Evolutionary conservation across 2,329 filamentous ascomycete genomes (phyloP), one percentile per base, ranked within the genome.

Genomic region (Phyllosticta paracitricarpa): DNA sequence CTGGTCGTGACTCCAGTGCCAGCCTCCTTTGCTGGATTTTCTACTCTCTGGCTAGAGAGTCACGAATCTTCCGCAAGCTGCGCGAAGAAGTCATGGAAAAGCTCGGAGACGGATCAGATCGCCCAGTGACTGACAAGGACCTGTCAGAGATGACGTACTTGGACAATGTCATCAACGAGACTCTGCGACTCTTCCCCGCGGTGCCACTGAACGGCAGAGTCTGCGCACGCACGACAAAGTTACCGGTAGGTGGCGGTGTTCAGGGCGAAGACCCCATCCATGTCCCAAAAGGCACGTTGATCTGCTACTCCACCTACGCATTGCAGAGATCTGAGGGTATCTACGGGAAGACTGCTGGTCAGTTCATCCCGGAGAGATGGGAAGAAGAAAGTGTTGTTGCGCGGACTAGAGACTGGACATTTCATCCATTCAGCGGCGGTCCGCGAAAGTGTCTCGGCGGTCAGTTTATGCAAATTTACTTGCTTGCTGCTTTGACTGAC

Each of bases 11-110:
- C n/a, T 48, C 40, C 17, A 48, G 14, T 17, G 40, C 40, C 6
- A 48, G 40, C n/a, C 40, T 48, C n/a, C 40, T 48, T 2, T 48
- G 40, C 14, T 48, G 40, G 40, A 48, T 48, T n/a, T 48, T 48
- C 14, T 48, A n/a, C 7, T 7, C 40, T n/a, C 14, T 48, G 40
- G 40, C 40, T 1, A 72, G 75, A 33, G 68, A 81, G 62, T 73
- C 71, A 1, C 64, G 64, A 0, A 70, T 78, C 48, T 81, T 75
- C 65, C 64, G 68, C 9, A 78, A 76, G 61, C 70, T 83, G 25
- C 75, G 79, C 54, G 4, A 19, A 9, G 51, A n/a, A 7, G 58
- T 65, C 61, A n/a, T 48, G 12, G 28, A 24, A 26, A 53, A 59
- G 40, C 40, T 48, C n/a, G 40, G 53, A 54, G 53, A 48, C 40